Base-by-base conservation (phyloP, 805 yeast genomes). In the Candida berthetii region DNA sequence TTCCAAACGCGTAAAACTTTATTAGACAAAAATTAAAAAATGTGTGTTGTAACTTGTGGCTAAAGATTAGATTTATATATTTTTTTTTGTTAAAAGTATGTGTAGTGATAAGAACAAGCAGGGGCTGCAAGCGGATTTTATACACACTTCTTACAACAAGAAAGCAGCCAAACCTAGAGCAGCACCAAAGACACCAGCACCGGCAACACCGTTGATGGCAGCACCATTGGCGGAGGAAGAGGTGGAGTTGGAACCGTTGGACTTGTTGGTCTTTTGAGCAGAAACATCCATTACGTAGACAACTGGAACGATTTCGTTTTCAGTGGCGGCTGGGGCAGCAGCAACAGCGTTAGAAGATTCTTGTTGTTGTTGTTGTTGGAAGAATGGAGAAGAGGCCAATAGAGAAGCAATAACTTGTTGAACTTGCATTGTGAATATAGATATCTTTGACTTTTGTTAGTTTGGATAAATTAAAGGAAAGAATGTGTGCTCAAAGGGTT, bases 321-420 rank as follows among this genome's bases (percentile, higher is more conserved):
- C 42, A 32, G 20, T 37, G 10, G 39, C 28, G 15, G 36, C 43
- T 25, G 36, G 46, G 17, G 27, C 36, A 22, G 38, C 18, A 13
- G 31, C 24, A 27, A 29, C 37, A 27, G 37, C 38, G 18, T 27
- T 27, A 16, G 35, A 32, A 3, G 20, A 15, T 8, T 32, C 35
- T 14, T 14, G 7, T 18, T 32, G 35, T 29, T 29, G 32, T 14
- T 33, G 14, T 29, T 29, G 6, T 22, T 22, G 25, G 20, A 28
- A 20, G 27, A 52, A 34, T 39, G 50, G 40, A 36, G 58, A 36
- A 25, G 58, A 48, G 33, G 58, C 56, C 40, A 55, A 37, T 46
- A 50, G 48, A 3, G 58, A 51, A 34, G 60, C 57, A 41, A 55
- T 43, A 44, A 55, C 56, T 54, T 55, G 60, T 47, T 55, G 60